Base-by-base conservation (phyloP, 2,329 filamentous ascomycete genomes). In the Ceratocystis variospora region DNA sequence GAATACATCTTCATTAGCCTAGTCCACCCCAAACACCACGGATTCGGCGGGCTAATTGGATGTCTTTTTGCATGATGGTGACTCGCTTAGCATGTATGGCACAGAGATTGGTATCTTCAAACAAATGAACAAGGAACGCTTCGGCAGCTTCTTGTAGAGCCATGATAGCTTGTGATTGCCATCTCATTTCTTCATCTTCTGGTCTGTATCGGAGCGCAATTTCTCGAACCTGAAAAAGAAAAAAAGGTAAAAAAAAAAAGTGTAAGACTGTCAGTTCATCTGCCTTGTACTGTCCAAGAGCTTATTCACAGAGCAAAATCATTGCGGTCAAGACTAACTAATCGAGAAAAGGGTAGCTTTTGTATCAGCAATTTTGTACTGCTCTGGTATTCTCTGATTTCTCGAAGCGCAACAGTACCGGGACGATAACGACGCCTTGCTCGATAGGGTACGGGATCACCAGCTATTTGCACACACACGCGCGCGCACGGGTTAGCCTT, bases 1-100 rank as follows among this genome's bases (percentile, higher is more conserved):
- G 25, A 50, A 48, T 5, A 61, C 33, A 28, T 53, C 25, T 22
- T 12, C 59, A 76, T 77, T 83, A 77, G 76, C 87, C 77, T 78
- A 80, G 71, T 4, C 87, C 88, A 61, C 86, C 88, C 88, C 88
- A 92, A 59, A 86, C 82, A 12, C 89, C 89, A 63, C 89, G 81
- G 77, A 93, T 91, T 70, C 89, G 79, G 72, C 89, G 80, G 22
- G 93, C 93, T 68, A 97, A 83, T 78, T 96, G 93, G 72, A 99
- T 96, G 76, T 97, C 94, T 79, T 96, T 96, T 77, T 94, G 91
- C 89, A 96, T 93, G 72, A 96, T 96, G 48, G 93, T 97, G 64
- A 97, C 91, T 74, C 93, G 83, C 79, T 96, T 96, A 69, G 93
- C 94, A 77, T 97, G 93, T 72, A 97, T 92, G 69, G 93, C 94